These are phyloP conservation scores for Podaxis carcinomalis DNA, from an alignment of 768 basidiomycete species.

Conservation along the genomic window DNA sequence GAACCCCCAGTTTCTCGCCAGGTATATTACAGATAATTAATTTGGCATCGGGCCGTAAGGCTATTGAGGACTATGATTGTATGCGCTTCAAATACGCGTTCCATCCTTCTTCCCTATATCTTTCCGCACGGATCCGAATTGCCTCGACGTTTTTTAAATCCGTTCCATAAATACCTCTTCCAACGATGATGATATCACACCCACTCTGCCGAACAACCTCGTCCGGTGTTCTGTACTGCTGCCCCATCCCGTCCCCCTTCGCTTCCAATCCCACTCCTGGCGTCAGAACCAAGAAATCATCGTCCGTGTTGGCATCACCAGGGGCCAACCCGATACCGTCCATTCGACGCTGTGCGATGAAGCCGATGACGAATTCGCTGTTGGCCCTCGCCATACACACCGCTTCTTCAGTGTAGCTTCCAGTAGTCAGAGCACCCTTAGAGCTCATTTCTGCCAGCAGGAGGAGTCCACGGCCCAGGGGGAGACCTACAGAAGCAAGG, in stretches of 20 bases:
- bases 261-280: constrained; percentile 87
- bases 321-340: constrained; percentile 51
- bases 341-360: constrained; percentile 88
- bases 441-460: constrained; percentile 97
- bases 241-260: constrained; percentile 84
- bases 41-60: not conserved
- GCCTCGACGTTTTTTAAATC: constrained; percentile 37
- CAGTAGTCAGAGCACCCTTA: constrained; percentile 78
- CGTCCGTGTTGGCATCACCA: constrained; percentile 30
- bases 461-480: constrained; percentile 81
- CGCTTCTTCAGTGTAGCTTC: constrained; percentile 78
- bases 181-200: constrained; percentile 96
- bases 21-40: not conserved
- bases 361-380: constrained; percentile 90
- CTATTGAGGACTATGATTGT: constrained; percentile 8
- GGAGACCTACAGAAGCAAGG: constrained; percentile 79
- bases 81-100: constrained; percentile 73
- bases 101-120: constrained; percentile 88
- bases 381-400: constrained; percentile 83
- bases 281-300: constrained; percentile 88
- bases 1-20: not conserved
- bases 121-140: constrained; percentile 67
- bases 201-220: constrained; percentile 79
- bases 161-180: constrained; percentile 86
- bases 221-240: constrained; percentile 89